phyloP scores from a whole-genome alignment of 2,329 filamentous ascomycete genomes.

The Penicillium sp. region DNA sequence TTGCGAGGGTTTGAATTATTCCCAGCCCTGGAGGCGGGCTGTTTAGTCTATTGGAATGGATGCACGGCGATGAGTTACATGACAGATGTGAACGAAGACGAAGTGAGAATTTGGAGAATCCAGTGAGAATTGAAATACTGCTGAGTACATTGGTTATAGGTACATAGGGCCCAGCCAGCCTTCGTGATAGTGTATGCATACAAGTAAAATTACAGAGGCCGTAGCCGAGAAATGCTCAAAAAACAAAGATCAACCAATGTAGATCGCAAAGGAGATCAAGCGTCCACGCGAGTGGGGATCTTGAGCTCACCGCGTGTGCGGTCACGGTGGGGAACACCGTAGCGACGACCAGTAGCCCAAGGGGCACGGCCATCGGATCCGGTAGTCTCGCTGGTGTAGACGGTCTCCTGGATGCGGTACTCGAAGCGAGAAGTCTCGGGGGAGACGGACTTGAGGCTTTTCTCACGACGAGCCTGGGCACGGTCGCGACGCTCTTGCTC shows the following conservation, averaged over 20 bases:
- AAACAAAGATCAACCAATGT: neutral
- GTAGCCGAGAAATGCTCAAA: conserved; percentile 8
- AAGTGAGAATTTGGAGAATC: neutral
- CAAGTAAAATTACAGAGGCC: conserved; percentile 21
- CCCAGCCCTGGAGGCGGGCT: too few relatives aligned
- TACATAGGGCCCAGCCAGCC: conserved; percentile 20
- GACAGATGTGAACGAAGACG: too few relatives aligned
- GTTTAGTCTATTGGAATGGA: too few relatives aligned
- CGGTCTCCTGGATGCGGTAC: conserved; percentile 59
- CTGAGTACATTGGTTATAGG: conserved; percentile 18
- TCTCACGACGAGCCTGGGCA: conserved; percentile 46
- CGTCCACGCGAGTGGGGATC: conserved; percentile 62
- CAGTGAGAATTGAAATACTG: conserved; percentile 10
- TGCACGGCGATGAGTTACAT: too few relatives aligned
- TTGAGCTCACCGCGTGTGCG: conserved; percentile 64
- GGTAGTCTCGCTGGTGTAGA: conserved; percentile 56
- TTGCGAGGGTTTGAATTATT: too few relatives aligned
- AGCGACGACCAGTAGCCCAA: conserved; percentile 59
- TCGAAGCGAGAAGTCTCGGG: conserved; percentile 57
- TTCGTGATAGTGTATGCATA: conserved; percentile 26
- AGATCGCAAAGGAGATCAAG: conserved; percentile 26
- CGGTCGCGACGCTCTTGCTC: conserved; percentile 42
- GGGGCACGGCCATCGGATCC: conserved; percentile 57
- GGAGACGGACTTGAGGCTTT: conserved; percentile 45
- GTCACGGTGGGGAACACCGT: conserved; percentile 63